Percentiles rank a stretch among this genome's conserved stretches.
Conservation (phyloP, 495 filamentous ascomycete genomes). For the Aspergillus saccharolyticus region DNA sequence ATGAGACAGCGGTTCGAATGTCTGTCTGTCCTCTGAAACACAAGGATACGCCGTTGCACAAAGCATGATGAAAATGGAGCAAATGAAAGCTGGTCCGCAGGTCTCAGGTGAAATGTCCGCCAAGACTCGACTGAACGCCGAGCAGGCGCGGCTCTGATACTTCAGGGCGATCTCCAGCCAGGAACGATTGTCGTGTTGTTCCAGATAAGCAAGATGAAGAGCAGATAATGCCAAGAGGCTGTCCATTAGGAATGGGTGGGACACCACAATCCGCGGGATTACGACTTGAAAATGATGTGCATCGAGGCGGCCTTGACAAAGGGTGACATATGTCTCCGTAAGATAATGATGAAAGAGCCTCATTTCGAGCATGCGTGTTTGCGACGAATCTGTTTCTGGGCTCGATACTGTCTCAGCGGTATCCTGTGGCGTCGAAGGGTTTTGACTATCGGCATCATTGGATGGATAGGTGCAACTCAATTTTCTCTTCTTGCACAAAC, state of each 20-base stretch:
- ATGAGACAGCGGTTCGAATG: conserved; percentile 26
- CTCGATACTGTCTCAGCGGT: conserved; percentile 11
- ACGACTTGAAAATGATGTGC: conserved; percentile 36
- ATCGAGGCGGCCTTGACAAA: conserved; percentile 27
- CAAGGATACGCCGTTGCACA: conserved; percentile 33
- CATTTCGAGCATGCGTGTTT: conserved; percentile 35
- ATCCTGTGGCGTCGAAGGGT: conserved; percentile 23
- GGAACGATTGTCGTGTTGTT: conserved; percentile 22
- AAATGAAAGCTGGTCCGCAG: conserved; percentile 35
- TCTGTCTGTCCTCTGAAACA: conserved; percentile 25
- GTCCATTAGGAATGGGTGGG: conserved; percentile 42
- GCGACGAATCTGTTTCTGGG: conserved; percentile 11
- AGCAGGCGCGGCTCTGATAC: conserved; percentile 35
- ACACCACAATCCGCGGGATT: conserved; percentile 40
- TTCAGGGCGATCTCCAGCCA: conserved; percentile 33
- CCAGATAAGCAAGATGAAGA: conserved; percentile 40
- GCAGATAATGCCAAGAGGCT: conserved; percentile 44
- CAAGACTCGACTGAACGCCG: conserved; percentile 28
- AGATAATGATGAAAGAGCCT: conserved; percentile 38
- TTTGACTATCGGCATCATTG: conserved; percentile 27
- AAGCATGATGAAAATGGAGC: conserved; percentile 38
- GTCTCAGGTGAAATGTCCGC: conserved; percentile 23
- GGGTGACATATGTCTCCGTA: conserved; percentile 30
- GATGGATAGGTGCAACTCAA: conserved; percentile 34
- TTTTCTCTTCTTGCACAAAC: conserved; percentile 33